Conservation (phyloP, 352 stramenopile species). For the Phytophthora colocasiae region DNA sequence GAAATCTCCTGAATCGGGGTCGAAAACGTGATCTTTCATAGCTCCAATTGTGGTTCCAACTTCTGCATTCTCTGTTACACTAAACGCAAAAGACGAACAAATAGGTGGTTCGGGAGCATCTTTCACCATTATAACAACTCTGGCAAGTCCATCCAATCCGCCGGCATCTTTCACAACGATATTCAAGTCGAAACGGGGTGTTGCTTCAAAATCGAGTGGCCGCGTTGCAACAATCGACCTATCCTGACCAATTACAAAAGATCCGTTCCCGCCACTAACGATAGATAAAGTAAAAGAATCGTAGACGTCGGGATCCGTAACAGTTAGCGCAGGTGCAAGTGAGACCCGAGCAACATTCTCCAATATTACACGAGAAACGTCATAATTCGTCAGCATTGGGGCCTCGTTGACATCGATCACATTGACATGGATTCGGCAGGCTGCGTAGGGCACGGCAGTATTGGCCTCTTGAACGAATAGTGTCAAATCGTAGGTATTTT, state of each 20-base stretch:
- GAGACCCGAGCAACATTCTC: slow-evolving; percentile 55
- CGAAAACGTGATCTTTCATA: slow-evolving; percentile 8
- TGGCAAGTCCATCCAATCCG: slow-evolving; percentile 38
- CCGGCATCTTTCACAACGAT: slow-evolving; percentile 49
- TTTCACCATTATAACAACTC: slow-evolving; percentile 39
- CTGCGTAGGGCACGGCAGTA: slow-evolving; percentile 7
- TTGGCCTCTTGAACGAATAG: slow-evolving; percentile 38
- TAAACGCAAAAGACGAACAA: slow-evolving; percentile 39
- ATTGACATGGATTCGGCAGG: slow-evolving; percentile 50
- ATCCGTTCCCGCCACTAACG: slow-evolving; percentile 35
- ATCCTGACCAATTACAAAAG: slow-evolving; percentile 55
- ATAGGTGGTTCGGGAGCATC: slow-evolving; percentile 52
- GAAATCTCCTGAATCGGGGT: slow-evolving; percentile 25
- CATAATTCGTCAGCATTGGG: slow-evolving; percentile 37
- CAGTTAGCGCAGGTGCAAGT: slow-evolving; percentile 35
- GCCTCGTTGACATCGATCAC: slow-evolving; percentile 65
- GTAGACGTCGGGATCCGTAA: slow-evolving; percentile 52
- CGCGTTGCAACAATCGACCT: slow-evolving; percentile 46
- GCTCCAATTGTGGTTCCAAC: slow-evolving; percentile 12
- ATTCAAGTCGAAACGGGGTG: slow-evolving; percentile 43
- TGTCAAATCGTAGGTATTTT: slow-evolving; percentile 23
- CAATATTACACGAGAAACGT: slow-evolving; percentile 32
- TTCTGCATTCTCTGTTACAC: slow-evolving; percentile 35
- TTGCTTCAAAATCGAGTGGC: slow-evolving; percentile 51
- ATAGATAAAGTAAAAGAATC: slow-evolving; percentile 54